phyloP scores from a whole-genome alignment of 2,329 filamentous ascomycete species.

The Colletotrichum limetticola region DNA sequence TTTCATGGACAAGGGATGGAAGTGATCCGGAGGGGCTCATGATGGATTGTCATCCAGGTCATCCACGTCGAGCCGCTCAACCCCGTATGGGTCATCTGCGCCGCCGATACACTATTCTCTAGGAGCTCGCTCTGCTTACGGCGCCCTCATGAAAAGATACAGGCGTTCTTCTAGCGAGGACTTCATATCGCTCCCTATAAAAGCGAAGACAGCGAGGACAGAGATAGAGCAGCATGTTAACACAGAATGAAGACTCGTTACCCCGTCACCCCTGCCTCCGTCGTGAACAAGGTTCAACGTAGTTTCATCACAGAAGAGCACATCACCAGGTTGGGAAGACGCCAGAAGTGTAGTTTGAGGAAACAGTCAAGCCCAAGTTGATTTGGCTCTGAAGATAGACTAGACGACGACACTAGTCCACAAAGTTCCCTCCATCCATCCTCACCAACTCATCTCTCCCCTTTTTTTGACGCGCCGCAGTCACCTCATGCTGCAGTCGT shows the following conservation, averaged over 20 bases:
- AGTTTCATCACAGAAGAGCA: no score
- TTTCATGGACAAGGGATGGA: neutral
- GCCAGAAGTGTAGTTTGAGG: neutral
- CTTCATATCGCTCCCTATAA: no score
- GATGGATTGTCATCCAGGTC: no score
- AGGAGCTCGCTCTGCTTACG: no score
- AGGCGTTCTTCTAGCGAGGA: no score
- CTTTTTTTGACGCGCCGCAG: neutral
- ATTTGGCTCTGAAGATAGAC: slow-evolving; percentile 25
- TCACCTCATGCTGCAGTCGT: neutral
- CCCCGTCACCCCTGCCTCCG: neutral
- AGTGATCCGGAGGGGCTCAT: neutral
- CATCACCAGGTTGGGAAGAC: neutral
- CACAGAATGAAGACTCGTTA: neutral
- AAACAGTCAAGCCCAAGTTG: slow-evolving; percentile 24
- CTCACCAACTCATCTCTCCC: neutral
- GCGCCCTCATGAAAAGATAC: no score
- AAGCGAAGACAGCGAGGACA: neutral
- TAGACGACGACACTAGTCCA: neutral
- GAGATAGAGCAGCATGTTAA: neutral
- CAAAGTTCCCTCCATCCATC: neutral
- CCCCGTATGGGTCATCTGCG: no score
- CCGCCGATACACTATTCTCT: no score
- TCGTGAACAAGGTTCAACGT: no score
- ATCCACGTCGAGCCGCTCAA: no score